phyloP scores from a whole-genome alignment of 1,284 basidiomycete species.

The Veloboletus limbatus region DNA sequence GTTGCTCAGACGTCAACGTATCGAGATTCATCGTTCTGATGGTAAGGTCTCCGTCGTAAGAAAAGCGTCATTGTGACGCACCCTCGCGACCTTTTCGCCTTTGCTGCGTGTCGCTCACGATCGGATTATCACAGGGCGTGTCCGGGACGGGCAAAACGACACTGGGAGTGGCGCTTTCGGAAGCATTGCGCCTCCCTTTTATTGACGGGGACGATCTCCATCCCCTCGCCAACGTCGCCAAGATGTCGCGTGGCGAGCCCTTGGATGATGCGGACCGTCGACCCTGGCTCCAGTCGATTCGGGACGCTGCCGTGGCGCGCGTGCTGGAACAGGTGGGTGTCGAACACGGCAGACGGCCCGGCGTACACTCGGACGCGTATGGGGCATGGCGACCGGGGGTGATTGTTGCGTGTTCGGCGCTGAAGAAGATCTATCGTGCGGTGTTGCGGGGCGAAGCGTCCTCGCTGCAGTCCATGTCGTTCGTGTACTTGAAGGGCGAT shows the following conservation, averaged over 20 bases:
- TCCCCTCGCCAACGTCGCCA: slow-evolving; percentile 77
- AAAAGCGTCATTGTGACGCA: too few species aligned
- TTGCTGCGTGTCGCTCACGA: neutral
- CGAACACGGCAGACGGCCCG: too few species aligned
- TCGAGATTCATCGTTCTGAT: slow-evolving; percentile 46
- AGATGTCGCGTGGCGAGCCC: slow-evolving; percentile 83
- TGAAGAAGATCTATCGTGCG: slow-evolving; percentile 81
- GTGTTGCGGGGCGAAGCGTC: slow-evolving; percentile 58
- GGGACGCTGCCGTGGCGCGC: slow-evolving; percentile 58
- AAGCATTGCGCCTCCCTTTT: slow-evolving; percentile 66
- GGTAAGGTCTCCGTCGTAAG: slow-evolving; percentile 40
- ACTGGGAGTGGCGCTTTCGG: slow-evolving; percentile 65
- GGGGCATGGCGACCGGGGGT: slow-evolving; percentile 41
- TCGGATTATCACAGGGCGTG: slow-evolving; percentile 53
- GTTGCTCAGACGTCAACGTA: slow-evolving; percentile 2
- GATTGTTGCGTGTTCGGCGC: slow-evolving; percentile 84
- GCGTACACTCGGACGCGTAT: too few species aligned
- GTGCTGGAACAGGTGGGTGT: slow-evolving; percentile 40
- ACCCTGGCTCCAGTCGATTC: slow-evolving; percentile 82
- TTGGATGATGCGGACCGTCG: slow-evolving; percentile 80
- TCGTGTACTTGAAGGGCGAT: slow-evolving; percentile 80
- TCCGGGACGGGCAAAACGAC: slow-evolving; percentile 89
- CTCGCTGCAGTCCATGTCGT: slow-evolving; percentile 32
- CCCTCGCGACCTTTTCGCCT: too few species aligned
- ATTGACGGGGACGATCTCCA: slow-evolving; percentile 92